Evolutionary conservation across 805 yeast genomes (phyloP), one percentile per base, ranked within the genome.

Genomic region (Danielia oregonensis): DNA sequence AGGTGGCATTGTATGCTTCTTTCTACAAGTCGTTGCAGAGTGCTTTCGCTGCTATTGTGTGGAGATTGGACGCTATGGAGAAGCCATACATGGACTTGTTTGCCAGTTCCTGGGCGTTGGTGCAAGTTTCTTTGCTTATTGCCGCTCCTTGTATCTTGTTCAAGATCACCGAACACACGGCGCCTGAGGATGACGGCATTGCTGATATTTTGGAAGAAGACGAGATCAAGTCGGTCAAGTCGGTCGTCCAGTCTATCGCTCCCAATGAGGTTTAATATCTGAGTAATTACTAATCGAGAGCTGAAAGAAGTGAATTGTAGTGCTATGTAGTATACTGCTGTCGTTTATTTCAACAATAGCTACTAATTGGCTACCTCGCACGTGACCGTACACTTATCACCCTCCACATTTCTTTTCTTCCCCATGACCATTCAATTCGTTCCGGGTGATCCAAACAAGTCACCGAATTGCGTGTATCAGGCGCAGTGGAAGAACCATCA

Each of bases 401-500:
- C n/a, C n/a, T n/a, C n/a, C n/a, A n/a, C n/a, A n/a, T n/a, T n/a
- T n/a, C n/a, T n/a, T n/a, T n/a, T n/a, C n/a, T n/a, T n/a, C n/a
- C 26, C 29, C 16, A 79, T 82, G 87, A 66, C 82, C 4, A 57
- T 84, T 35, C 77, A 77, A 38, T 80, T 84, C 51, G 75, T 86
- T 29, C 96, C 96, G 2, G 97, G 97, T 2, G 86, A 85, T 52
- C 93, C 93, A 13, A 83, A 81, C 54, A 58, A 65, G 29, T 54
- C 74, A 1, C 67, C 65, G 10, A 74, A 74, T 44, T 64, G 86
- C 1, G 72, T 78, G 16, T 65, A 76, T 26, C 81, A 78, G 40
- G 73, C 69, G 5, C 60, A 63, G 24, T 87, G 95, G 95, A 77
- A 76, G 36, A 67, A 68, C 8, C 77, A 76, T 39, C 73, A 77